Base-by-base conservation (phyloP, 352 stramenopile species). In the Phytophthora kernoviae region DNA sequence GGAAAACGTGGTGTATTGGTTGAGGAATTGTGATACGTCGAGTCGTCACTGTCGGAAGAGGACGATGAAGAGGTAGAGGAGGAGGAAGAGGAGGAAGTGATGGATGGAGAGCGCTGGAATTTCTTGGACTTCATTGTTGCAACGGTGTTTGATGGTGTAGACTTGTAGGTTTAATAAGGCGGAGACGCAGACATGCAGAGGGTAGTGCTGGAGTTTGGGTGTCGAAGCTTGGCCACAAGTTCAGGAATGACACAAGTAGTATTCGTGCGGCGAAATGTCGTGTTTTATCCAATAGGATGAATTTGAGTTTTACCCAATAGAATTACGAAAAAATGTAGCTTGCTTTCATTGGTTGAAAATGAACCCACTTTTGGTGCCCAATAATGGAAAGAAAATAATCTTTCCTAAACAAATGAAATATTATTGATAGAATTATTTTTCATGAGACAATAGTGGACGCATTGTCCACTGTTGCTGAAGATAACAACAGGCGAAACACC, bases 1-100 rank as follows among this genome's bases (percentile, higher is more conserved):
- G 77, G 77, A 54, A 91, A 91, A 32, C 81, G 77, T 26, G 65
- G 68, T 22, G 49, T 39, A 9, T 20, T 68, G 10, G 51, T 22
- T 1, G 18, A 39, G 5, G 37, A n/a, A 27, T 49, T 21, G n/a
- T 21, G 37, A 30, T 30, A 30, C 37, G 37, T 43, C 8, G 45
- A 59, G n/a, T 62, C 40, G 9, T 84, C 66, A 21, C 67, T 65
- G 6, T 68, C 65, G 7, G 58, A 77, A 34, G 79, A 84, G 1
- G 61, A 82, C 18, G 76, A 78, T 0, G 66, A 75, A 18, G 62
- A 64, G 0, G 66, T 73, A 18, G 62, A 64, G 1, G 62, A 65
- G 10, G 70, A 65, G 1, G 69, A 77, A 4, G 65, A 77, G 10
- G 74, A 81, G 9, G 68, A 79, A 11, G 70, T 81, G 18, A 77